Conservation (phyloP, 2,329 filamentous ascomycete genomes). For the Basipetospora chlamydospora region DNA sequence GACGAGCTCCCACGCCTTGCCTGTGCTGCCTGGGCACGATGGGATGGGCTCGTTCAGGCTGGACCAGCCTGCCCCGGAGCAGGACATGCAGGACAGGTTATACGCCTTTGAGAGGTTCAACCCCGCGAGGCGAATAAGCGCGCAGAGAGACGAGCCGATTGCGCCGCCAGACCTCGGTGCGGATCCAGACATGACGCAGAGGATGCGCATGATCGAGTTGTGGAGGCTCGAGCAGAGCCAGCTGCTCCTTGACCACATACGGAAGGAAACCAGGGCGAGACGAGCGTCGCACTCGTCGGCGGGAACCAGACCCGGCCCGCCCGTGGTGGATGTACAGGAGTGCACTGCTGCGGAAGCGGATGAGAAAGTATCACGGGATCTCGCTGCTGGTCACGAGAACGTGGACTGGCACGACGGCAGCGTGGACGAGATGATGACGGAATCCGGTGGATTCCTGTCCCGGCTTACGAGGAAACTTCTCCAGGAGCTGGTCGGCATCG, state of each 20-base stretch:
- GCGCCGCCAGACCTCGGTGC: slow-evolving; percentile 35
- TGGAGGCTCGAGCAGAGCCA: slow-evolving; percentile 89
- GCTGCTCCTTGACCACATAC: slow-evolving; percentile 74
- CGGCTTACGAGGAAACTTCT: slow-evolving; percentile 77
- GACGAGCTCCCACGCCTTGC: slow-evolving; percentile 38
- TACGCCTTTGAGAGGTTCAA: slow-evolving; percentile 85
- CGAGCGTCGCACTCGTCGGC: slow-evolving; percentile 43
- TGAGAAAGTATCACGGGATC: slow-evolving; percentile 1
- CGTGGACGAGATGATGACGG: slow-evolving; percentile 25
- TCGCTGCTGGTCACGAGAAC: slow-evolving; percentile 9
- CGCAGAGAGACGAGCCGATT: slow-evolving; percentile 39
- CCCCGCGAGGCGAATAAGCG: no score
- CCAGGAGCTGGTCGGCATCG: slow-evolving; percentile 77
- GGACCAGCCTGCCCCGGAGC: slow-evolving; percentile 36
- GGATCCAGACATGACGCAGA: slow-evolving; percentile 41
- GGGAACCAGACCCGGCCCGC: slow-evolving; percentile 8
- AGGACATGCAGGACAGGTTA: slow-evolving; percentile 63
- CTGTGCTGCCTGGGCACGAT: slow-evolving; percentile 82
- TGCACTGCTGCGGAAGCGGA: slow-evolving; percentile 17
- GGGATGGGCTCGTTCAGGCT: slow-evolving; percentile 74
- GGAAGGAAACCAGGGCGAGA: slow-evolving; percentile 63
- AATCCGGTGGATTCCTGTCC: slow-evolving; percentile 59
- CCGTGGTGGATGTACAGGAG: not conserved
- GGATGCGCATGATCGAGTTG: slow-evolving; percentile 70
- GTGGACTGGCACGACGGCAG: slow-evolving; percentile 41